These are phyloP conservation scores for Solanum bulbocastanum DNA, from an alignment of 257 asterid genomes.

Conservation along the genomic window DNA sequence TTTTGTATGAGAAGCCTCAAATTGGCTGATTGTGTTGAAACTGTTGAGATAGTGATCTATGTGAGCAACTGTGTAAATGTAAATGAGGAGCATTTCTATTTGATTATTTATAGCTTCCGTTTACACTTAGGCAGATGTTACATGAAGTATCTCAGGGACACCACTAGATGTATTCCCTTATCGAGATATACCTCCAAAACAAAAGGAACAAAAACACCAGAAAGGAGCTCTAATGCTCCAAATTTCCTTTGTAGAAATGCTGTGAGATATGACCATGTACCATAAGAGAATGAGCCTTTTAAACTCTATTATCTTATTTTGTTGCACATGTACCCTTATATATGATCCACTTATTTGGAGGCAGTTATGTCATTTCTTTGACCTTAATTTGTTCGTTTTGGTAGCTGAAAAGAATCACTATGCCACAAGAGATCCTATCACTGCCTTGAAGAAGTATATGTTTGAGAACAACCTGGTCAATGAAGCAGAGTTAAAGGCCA, in stretches of 20 bases:
- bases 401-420: slow-evolving; percentile 93
- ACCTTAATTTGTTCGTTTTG: slow-evolving; percentile 1
- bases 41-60: neutral
- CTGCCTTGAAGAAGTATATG: slow-evolving; percentile 62
- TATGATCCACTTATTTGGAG: neutral
- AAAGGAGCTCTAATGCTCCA: neutral
- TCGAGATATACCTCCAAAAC: neutral
- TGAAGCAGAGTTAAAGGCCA: slow-evolving; percentile 70
- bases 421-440: slow-evolving; percentile 81
- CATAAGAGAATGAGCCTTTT: neutral
- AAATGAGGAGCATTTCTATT: neutral
- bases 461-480: slow-evolving; percentile 63
- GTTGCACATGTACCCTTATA: neutral
- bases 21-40: neutral
- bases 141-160: neutral
- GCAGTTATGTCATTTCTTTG: neutral
- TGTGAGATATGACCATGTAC: neutral
- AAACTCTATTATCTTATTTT: neutral
- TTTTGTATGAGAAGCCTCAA: neutral
- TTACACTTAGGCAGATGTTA: neutral
- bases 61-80: neutral
- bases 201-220: neutral
- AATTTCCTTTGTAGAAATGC: neutral
- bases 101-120: neutral
- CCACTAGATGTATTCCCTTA: neutral